Conservation (phyloP, 768 basidiomycete genomes). For the Grammothele lineata region DNA sequence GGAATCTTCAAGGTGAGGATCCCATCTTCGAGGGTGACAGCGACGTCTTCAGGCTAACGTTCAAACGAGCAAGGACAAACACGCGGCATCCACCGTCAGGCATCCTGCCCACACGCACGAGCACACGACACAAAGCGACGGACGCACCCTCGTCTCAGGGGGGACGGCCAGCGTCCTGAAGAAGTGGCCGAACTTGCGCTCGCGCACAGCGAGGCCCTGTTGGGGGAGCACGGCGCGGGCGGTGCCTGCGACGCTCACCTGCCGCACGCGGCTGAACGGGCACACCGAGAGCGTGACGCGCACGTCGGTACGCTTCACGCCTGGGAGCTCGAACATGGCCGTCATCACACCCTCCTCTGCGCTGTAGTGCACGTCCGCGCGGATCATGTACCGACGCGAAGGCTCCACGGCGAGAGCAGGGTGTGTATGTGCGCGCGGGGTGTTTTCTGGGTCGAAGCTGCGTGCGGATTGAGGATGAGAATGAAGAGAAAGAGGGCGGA, state of each 20-base stretch:
- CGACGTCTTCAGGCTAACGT: conserved; percentile 51
- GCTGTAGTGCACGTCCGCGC: conserved; percentile 60
- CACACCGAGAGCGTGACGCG: conserved; percentile 58
- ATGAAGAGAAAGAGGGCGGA: background rate
- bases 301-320: conserved; percentile 54
- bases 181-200: conserved; percentile 52
- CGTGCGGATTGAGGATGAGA: background rate
- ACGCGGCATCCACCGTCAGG: background rate
- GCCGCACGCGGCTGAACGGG: conserved; percentile 56
- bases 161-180: conserved; percentile 51
- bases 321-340: conserved; percentile 67
- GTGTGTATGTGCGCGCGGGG: conserved; percentile 1
- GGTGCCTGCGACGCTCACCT: conserved; percentile 52
- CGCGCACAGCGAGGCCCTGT: conserved; percentile 35
- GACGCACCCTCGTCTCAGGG: conserved; percentile 49
- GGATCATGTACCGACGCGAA: conserved; percentile 41
- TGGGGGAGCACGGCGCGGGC: conserved; percentile 35
- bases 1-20: conserved; percentile 53
- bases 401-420: background rate
- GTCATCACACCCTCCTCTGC: conserved; percentile 44
- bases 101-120: conserved; percentile 3
- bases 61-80: too few relatives aligned
- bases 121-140: conserved; percentile 13
- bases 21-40: conserved; percentile 55
- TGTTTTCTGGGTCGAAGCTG: conserved; percentile 2